phyloP scores from a whole-genome alignment of 352 stramenopile genomes.

The Pythium brassicae region DNA sequence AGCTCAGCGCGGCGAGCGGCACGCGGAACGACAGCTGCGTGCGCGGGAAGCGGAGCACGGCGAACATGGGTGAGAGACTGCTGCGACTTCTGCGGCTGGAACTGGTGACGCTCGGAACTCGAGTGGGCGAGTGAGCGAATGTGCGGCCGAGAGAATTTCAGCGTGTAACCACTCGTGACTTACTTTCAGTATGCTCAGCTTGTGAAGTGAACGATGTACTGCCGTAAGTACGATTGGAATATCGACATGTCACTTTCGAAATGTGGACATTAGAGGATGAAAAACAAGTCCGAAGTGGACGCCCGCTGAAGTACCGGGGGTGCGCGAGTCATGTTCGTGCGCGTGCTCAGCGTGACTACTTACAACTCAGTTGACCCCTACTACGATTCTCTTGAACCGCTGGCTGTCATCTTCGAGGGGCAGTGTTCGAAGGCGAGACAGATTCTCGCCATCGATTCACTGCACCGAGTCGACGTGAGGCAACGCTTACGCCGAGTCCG shows the following conservation, averaged over 20 bases:
- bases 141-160: constrained; percentile 2
- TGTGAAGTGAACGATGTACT: not conserved
- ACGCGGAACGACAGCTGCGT: constrained; percentile 28
- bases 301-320: not conserved
- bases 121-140: not conserved
- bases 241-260: not conserved
- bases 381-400: not conserved
- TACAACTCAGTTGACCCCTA: not conserved
- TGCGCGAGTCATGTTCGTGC: constrained; percentile 2
- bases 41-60: constrained; percentile 43
- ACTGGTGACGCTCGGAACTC: not conserved
- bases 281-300: not conserved
- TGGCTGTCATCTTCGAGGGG: not conserved
- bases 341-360: not conserved
- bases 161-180: not conserved
- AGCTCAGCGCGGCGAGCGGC: constrained; percentile 30
- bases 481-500: constrained; percentile 82
- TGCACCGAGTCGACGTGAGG: too few species aligned
- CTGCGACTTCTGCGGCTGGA: too few species aligned
- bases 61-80: constrained; percentile 5
- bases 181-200: not conserved
- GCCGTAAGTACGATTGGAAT: not conserved
- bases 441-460: not conserved
- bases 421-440: constrained; percentile 9
- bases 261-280: not conserved